Conservation (phyloP, 2,329 filamentous ascomycete genomes). For the Calonectria pseudoreteaudii region DNA sequence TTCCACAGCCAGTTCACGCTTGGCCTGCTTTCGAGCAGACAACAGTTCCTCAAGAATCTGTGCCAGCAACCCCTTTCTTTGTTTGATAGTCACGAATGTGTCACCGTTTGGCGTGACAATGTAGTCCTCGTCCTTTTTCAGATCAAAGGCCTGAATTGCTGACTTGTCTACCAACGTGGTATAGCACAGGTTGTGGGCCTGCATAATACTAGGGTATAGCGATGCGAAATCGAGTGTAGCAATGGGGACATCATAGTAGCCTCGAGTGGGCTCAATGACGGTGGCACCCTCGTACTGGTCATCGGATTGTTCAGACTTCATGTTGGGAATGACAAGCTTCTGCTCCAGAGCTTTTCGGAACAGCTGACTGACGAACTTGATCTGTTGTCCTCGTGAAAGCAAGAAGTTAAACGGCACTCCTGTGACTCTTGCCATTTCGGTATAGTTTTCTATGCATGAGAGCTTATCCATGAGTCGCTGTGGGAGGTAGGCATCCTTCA, state of each 20-base stretch:
- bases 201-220: conserved; percentile 98
- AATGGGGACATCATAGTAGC: conserved; percentile 94
- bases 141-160: conserved; percentile 78
- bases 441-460: conserved; percentile 98
- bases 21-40: conserved; percentile 92
- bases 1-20: conserved; percentile 87
- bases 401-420: conserved; percentile 97
- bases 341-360: conserved; percentile 96
- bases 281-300: conserved; percentile 98
- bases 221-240: conserved; percentile 99
- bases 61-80: conserved; percentile 90
- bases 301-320: conserved; percentile 76
- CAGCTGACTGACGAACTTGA: conserved; percentile 97
- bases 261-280: conserved; percentile 93
- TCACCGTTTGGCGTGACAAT: conserved; percentile 96
- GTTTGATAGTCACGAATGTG: conserved; percentile 87
- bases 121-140: conserved; percentile 93
- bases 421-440: conserved; percentile 99
- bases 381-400: conserved; percentile 91
- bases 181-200: conserved; percentile 98
- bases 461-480: conserved; percentile 97
- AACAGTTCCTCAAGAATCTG: conserved; percentile 97
- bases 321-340: conserved; percentile 92
- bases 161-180: conserved; percentile 84
- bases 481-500: conserved; percentile 97